Conservation (phyloP, 2,329 filamentous ascomycete species). For the Cercospora janseana region DNA sequence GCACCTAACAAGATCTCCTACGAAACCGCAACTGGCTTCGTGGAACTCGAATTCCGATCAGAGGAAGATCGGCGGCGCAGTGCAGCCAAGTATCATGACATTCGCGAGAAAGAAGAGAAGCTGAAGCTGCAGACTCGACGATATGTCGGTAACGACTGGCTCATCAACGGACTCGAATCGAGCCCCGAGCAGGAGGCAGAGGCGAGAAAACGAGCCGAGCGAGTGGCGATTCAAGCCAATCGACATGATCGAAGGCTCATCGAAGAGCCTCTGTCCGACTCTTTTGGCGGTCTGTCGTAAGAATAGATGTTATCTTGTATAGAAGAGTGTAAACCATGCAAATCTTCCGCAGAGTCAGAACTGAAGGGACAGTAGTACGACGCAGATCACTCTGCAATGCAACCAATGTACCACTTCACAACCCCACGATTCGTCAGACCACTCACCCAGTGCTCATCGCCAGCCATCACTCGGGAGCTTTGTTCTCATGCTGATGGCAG, state of each 20-base stretch:
- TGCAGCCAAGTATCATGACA: not conserved
- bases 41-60: conserved; percentile 28
- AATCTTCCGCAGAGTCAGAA: no score
- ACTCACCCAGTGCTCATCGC: no score
- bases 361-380: no score
- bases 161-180: not conserved
- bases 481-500: no score
- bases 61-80: conserved; percentile 11
- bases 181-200: no score
- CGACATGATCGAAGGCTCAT: conserved; percentile 1
- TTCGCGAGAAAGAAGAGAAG: not conserved
- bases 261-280: not conserved
- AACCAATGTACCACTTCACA: no score
- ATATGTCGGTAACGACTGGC: conserved; percentile 17
- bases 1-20: conserved; percentile 28
- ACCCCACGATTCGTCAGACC: no score
- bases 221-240: not conserved
- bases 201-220: not conserved
- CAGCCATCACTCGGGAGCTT: no score
- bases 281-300: no score
- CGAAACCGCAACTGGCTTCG: conserved; percentile 33
- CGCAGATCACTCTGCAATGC: no score
- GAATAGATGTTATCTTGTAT: no score
- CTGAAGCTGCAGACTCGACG: conserved; percentile 4
- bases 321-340: no score